Percentiles rank a stretch among this genome's conserved stretches.
These are phyloP conservation scores for Pelargonium citronellum DNA, from an alignment of 441 rosid species.

Conservation along the genomic window DNA sequence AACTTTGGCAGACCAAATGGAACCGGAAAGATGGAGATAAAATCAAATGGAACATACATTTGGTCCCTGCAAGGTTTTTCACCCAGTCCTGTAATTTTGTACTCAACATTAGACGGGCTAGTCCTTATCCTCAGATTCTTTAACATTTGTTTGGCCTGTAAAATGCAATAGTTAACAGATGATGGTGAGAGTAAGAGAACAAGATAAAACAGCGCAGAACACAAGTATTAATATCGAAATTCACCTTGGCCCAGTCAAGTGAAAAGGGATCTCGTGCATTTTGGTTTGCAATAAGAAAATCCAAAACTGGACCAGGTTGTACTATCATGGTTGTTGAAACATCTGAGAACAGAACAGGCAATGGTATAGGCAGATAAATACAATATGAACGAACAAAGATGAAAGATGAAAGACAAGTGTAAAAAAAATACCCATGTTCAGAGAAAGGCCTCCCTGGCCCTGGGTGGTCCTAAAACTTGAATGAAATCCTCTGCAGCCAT, in stretches of 20 bases:
- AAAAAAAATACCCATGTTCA: slow-evolving; percentile 40
- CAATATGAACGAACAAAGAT: neutral
- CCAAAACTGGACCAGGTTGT: slow-evolving; percentile 72
- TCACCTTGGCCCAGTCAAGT: slow-evolving; percentile 73
- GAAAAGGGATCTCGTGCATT: slow-evolving; percentile 46
- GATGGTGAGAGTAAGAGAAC: too few relatives aligned
- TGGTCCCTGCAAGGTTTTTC: slow-evolving; percentile 54
- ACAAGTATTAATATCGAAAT: too few relatives aligned
- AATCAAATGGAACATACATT: slow-evolving; percentile 32
- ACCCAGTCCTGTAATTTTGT: slow-evolving; percentile 62
- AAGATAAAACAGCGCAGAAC: too few relatives aligned
- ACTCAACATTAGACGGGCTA: slow-evolving; percentile 60
- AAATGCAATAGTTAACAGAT: too few relatives aligned
- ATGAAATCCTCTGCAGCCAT: slow-evolving; percentile 60
- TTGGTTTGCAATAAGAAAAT: slow-evolving; percentile 63
- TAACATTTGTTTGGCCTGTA: slow-evolving; percentile 55
- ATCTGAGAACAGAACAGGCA: slow-evolving; percentile 33
- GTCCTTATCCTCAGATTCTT: slow-evolving; percentile 64
- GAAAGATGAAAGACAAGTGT: neutral
- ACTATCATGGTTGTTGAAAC: slow-evolving; percentile 82
- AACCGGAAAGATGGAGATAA: too few relatives aligned
- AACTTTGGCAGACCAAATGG: too few relatives aligned
- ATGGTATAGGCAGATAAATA: neutral
- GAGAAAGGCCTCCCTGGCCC: slow-evolving; percentile 59
- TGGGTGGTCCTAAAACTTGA: slow-evolving; percentile 57